phyloP scores from a whole-genome alignment of 148 eudicot genomes.

The Limonium bicolor region DNA sequence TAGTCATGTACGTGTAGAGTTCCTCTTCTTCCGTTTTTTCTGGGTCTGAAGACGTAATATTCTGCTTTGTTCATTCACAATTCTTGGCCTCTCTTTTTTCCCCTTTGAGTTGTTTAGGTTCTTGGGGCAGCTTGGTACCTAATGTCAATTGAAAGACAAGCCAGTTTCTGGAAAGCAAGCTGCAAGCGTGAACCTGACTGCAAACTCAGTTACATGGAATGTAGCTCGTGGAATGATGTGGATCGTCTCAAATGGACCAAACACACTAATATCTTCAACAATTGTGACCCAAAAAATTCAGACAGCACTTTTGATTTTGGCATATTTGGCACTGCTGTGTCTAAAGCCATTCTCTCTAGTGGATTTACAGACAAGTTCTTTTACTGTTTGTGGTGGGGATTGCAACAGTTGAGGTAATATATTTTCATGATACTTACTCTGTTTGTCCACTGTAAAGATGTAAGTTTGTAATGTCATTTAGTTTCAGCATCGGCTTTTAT shows the following conservation, averaged over 20 bases:
- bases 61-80: not conserved
- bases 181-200: constrained; percentile 29
- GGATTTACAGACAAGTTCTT: constrained; percentile 39
- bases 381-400: constrained; percentile 72
- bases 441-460: not conserved
- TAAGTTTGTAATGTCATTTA: not conserved
- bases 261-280: constrained; percentile 25
- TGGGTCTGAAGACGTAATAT: not conserved
- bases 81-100: not conserved
- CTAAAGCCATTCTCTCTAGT: constrained; percentile 32
- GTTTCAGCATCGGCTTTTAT: constrained; percentile 1
- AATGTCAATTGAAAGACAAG: constrained; percentile 40
- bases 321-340: constrained; percentile 33
- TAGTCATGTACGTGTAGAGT: constrained; percentile 57
- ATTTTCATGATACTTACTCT: not conserved
- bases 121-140: constrained; percentile 64
- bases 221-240: constrained; percentile 13
- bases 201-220: constrained; percentile 28
- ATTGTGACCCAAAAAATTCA: constrained; percentile 22
- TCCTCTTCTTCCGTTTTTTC: not conserved
- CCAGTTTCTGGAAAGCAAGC: constrained; percentile 41
- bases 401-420: constrained; percentile 46
- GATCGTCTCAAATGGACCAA: constrained; percentile 31
- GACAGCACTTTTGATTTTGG: constrained; percentile 30
- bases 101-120: constrained; percentile 19